Base-by-base conservation (phyloP, 2,329 filamentous ascomycete species). In the Neophaeococcomyces aloes region DNA sequence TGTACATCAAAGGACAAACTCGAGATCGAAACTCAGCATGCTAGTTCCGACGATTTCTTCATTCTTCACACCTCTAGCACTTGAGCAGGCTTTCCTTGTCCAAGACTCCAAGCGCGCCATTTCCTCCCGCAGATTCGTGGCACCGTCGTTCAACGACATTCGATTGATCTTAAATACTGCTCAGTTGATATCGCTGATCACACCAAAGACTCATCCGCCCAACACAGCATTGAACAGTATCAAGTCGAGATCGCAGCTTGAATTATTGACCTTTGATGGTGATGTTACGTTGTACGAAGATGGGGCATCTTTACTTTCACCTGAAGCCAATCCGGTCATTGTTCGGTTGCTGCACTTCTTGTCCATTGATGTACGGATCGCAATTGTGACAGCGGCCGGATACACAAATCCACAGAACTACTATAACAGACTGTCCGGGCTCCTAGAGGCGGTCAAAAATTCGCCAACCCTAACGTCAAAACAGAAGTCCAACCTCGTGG, bases 251-350 rank as follows among this genome's bases (percentile, higher is more conserved):
- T 81, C 83, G 17, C 74, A 78, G 3, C 72, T 95, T 7, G 79
- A 91, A 54, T 74, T 98, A 3, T 81, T 94, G 42, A 98, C 91
- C 0, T 98, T 98, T 60, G 91, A 98, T 63, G 91, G 91, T 64
- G 91, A 98, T 64, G 87, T 98, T 39, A 98, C 91, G 1, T 73
- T 98, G 17, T 98, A 98, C 61, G 83, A 87, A 45, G 84, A 98
- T 58, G 91, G 91, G 10, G 74, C 86, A 56, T 85, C 78, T 51
- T 71, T 98, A 7, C 50, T 49, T 42, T 52, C 49, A 25, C 78
- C 81, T 43, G 70, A 79, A 0, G 71, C 76, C 13, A 94, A 84
- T 60, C 83, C 86, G 0, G 78, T 94, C 13, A 87, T 96, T 42
- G 67, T 67, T 3, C 72, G 76, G 7, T 75, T 81, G 36, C 56